Base-by-base conservation (phyloP, 192 early-diverging fungal genomes). In the Phlyctochytrium planicorne region DNA sequence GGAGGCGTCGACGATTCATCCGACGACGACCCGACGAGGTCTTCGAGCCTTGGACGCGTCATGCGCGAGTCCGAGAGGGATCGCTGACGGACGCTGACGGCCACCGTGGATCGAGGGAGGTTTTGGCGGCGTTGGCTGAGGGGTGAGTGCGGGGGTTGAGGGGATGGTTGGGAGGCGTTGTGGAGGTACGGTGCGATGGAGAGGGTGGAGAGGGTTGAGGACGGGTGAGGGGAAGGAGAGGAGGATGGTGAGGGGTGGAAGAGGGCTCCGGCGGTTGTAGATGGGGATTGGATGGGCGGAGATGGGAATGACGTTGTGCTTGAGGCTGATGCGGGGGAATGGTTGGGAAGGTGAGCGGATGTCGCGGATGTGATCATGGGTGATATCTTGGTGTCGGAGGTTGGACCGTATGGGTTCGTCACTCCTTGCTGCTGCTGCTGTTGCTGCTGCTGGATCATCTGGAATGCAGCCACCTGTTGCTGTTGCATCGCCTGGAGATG, bases 41-140 rank as follows among this genome's bases (percentile, higher is more conserved):
- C 55, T 27, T 57, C 55, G 27, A 57, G 55, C 6, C 55, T 12
- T 27, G 55, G 55, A 25, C 55, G 55, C 14, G 27, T 25, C 20
- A 14, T 29, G 55, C 55, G 55, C 10, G 40, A 47, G 27, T 57
- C 55, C 55, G 55, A 57, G 55, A 24, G 55, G 55, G 55, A 57
- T 4, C 55, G 16, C 27, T 57, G 55, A 6, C 55, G 55, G 10
- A 14, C 10, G 40, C 10, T 14, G 6, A 14, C 10, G 40, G 20
- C 40, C 10, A 47, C 40, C 10, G 40, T 47, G 40, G 40, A 47
- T 14, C 40, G 40, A 6, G 40, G 10, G 10, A 47, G 10, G 40
- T 47, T 47, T 6, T 6, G 40, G 20, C 40, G 40, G 10, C 40
- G 40, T 47, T 47, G 40, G 40, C 10, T 47, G 40, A 47, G 40